Conservation (phyloP, 345 rosid species). For the Viola odorata region DNA sequence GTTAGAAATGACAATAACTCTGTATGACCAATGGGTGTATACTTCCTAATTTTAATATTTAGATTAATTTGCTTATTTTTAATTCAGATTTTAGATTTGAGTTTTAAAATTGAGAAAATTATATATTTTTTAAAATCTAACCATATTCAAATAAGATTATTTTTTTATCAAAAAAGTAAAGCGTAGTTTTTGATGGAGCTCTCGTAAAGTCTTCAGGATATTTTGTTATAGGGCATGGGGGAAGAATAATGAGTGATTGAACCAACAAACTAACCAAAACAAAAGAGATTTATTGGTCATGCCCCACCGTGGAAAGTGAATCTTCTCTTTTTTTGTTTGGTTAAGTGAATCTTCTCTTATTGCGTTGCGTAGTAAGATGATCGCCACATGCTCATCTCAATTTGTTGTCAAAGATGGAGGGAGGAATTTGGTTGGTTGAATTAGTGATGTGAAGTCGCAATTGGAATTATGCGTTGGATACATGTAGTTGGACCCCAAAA, state of each 20-base stretch:
- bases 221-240: conserved; percentile 3
- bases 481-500: background rate
- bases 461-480: conserved; percentile 12
- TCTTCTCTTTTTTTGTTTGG: background rate
- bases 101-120: too few relatives aligned
- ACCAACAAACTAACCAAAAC: conserved; percentile 14
- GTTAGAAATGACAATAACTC: too few relatives aligned
- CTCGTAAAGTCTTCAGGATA: conserved; percentile 7
- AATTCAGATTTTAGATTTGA: too few relatives aligned
- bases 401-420: conserved; percentile 7
- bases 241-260: conserved; percentile 16
- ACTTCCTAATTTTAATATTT: too few relatives aligned
- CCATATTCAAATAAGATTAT: too few relatives aligned
- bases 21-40: too few relatives aligned
- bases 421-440: background rate
- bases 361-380: too few relatives aligned
- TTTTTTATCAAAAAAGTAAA: too few relatives aligned
- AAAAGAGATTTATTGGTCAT: conserved; percentile 21
- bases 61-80: too few relatives aligned
- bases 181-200: too few relatives aligned
- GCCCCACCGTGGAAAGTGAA: conserved; percentile 22
- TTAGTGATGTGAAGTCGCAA: conserved; percentile 18
- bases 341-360: too few relatives aligned
- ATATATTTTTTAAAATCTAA: too few relatives aligned
- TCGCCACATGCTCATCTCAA: background rate